These are phyloP conservation scores for Hamamelis virginiana DNA, from an alignment of 164 flowering plant species.

Conservation along the genomic window DNA sequence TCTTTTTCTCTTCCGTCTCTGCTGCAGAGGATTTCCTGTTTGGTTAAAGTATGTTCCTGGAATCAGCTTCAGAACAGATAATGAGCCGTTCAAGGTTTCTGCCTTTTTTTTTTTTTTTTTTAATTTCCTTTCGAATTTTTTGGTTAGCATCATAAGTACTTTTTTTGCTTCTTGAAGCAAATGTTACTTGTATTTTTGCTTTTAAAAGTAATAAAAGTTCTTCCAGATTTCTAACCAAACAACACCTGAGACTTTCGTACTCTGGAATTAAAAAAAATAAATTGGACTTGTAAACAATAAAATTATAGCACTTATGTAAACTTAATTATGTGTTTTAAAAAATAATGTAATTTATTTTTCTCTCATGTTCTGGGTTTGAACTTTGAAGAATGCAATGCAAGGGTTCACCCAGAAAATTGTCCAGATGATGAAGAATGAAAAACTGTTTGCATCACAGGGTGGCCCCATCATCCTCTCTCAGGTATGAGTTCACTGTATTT, in stretches of 20 bases:
- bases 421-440: slow-evolving; percentile 66
- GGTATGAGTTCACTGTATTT: slow-evolving; percentile 26
- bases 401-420: slow-evolving; percentile 70
- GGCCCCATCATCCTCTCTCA: slow-evolving; percentile 82
- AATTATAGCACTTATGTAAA: not conserved
- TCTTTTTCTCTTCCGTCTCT: not conserved
- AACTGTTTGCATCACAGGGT: slow-evolving; percentile 68
- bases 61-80: slow-evolving; percentile 74
- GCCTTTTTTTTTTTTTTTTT: not conserved
- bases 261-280: not conserved
- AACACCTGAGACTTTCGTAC: too few species aligned
- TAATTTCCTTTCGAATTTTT: not conserved
- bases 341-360: slow-evolving; percentile 2
- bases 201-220: too few species aligned
- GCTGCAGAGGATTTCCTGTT: slow-evolving; percentile 83
- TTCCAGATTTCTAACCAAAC: not conserved
- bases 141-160: too few species aligned
- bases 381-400: slow-evolving; percentile 68
- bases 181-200: too few species aligned
- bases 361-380: slow-evolving; percentile 19
- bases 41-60: slow-evolving; percentile 93
- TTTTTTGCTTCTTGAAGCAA: too few species aligned
- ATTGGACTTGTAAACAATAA: not conserved
- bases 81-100: slow-evolving; percentile 76
- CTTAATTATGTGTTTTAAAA: too few species aligned